Evolutionary conservation across 805 yeast species (phyloP).

Genomic region (Starmerella davenportii): DNA sequence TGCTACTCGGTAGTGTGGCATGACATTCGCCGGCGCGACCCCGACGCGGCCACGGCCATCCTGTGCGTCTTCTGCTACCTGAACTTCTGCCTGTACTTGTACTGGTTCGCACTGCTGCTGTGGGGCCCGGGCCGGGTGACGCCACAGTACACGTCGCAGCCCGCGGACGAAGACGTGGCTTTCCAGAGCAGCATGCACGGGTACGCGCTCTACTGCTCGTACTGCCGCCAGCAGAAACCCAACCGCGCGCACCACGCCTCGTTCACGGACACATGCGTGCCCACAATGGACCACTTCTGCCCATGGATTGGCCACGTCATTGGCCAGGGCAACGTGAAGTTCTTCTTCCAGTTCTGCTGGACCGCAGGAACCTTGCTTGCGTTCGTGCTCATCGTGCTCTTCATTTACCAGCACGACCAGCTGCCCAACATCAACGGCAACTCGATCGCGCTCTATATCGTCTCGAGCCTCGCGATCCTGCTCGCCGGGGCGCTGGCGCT

Average conservation of each 20-base stretch:
- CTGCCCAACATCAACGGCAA: conserved; percentile 28
- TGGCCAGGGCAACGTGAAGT: conserved; percentile 46
- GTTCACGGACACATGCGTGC: conserved; percentile 38
- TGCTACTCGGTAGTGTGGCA: conserved; percentile 14
- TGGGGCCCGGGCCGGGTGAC: conserved; percentile 44
- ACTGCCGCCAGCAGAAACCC: conserved; percentile 47
- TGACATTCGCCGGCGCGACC: conserved; percentile 2
- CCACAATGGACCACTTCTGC: conserved; percentile 72
- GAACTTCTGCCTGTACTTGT: conserved; percentile 6
- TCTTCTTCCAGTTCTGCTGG: conserved; percentile 36
- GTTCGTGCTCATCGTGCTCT: conserved; percentile 27
- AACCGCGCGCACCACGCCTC: conserved; percentile 57
- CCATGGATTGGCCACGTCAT: conserved; percentile 56
- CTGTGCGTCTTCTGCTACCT: conserved; percentile 6
- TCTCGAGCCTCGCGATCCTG: conserved; percentile 30
- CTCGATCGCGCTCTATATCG: conserved; percentile 31
- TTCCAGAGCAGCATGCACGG: conserved; percentile 61
- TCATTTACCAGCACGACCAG: conserved; percentile 21
- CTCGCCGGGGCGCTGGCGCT: conserved; percentile 29
- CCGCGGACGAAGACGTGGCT: conserved; percentile 11
- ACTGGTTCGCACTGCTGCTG: conserved; percentile 31
- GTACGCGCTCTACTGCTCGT: conserved; percentile 56
- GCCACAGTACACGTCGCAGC: conserved; percentile 3
- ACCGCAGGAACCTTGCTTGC: conserved; percentile 23
- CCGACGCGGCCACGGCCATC: conserved; percentile 13